Evolutionary conservation across 164 flowering plant species (phyloP), one percentile per base, ranked within the genome.

Genomic region (Cinnamomum micranthum): DNA sequence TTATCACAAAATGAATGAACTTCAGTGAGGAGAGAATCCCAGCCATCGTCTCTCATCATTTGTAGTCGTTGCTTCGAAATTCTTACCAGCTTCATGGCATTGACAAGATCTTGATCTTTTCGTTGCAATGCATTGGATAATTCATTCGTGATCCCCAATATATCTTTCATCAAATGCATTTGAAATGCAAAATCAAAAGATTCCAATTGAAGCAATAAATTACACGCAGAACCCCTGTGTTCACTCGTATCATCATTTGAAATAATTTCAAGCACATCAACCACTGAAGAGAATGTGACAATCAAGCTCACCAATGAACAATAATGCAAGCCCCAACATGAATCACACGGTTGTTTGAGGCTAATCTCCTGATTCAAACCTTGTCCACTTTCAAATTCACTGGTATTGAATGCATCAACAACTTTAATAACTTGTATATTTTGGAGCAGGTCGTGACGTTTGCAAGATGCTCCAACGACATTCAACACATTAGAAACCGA

Each of bases 401-500:
- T 41, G 66, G 51, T 68, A 2, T n/a, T 31, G 12, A 68, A 17
- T 28, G 50, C 6, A 15, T 68, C 70, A 12, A 68, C 17, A 1
- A 68, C 11, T 28, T 68, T 33, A 68, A 20, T 17, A 68, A 22
- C 50, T 35, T 65, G 68, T 10, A 14, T 68, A 6, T 68, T 47
- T 68, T 47, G 50, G 28, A 68, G 70, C 31, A 68, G 35, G 24
- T 68, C 70, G 4, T 23, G 3, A 0, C 14, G 9, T 50, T 77
- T 77, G 20, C 50, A 73, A 9, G 63, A 73, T 20, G 14, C 72
- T 60, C 69, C 50, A 59, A 55, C 68, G 50, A 68, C 15, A 73
- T 72, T 73, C 24, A 77, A 33, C 50, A 72, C 62, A 24, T 60
- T 73, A 41, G 63, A 6, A 68, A 73, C 51, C 31, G 60, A 68